Base-by-base conservation (phyloP, 164 flowering plant genomes). In the Nelumbo lutea region DNA sequence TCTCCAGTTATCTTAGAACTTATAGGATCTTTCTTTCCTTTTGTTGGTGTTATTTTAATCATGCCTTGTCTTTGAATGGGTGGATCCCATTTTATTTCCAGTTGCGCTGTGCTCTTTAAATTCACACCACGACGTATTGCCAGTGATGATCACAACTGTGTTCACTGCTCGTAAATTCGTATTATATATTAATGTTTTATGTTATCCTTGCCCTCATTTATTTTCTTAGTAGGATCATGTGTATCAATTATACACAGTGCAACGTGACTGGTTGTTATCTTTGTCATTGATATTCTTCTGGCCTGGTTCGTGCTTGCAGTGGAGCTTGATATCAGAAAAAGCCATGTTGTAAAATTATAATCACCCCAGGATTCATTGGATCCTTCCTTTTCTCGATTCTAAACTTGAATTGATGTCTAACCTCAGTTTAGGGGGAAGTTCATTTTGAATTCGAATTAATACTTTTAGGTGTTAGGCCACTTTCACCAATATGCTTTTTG, bases 11-110 rank as follows among this genome's bases (percentile, higher is more conserved):
- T 78, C 80, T 66, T 77, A 79, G 80, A 77, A 67, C 66, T 42
- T 68, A 40, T 79, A 80, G 83, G 79, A 60, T 73, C 81, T 78
- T 56, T 79, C 83, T 80, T 71, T 72, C 82, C 78, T 66, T 61
- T 42, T 27, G 72, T 6, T 69, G 61, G 55, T 72, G 44, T 27
- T 27, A 27, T 9, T 74, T 53, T 46, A 27, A 53, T 68, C 65
- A 9, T 62, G 47, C 65, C 70, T 63, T 51, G 1, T 64, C 57
- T 9, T 44, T 4, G 41, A 59, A 38, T 10, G 9, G 53, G 46
- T 68, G 64, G 44, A 47, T 39, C 13, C 27, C 8, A 43, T 59
- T 57, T 46, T 13, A 68, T 59, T 68, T 68, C 63, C 39, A 5
- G 38, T 47, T 59, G 42, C 40, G 53, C 50, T 50, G 8, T 68